Evolutionary conservation across 805 yeast species (phyloP).

Genomic region (Cyberlindnera euphorbiiphila): DNA sequence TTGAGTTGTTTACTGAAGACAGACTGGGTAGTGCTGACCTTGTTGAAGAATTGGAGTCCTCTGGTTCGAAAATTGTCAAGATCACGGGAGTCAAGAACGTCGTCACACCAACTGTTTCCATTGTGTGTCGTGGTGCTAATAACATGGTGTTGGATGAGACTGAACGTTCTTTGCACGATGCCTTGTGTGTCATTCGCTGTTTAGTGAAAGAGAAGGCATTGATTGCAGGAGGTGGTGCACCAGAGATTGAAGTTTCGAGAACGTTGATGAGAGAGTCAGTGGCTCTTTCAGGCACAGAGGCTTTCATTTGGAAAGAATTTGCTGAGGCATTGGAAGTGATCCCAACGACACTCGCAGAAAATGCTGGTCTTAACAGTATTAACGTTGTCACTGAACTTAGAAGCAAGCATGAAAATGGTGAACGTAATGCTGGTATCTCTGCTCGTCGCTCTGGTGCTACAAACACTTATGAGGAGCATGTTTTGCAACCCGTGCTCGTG

Average conservation of each 20-base stretch:
- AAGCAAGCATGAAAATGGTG: constrained; percentile 87
- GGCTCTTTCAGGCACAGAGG: constrained; percentile 87
- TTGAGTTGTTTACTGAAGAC: constrained; percentile 90
- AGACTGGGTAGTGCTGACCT: constrained; percentile 89
- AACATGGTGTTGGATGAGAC: constrained; percentile 88
- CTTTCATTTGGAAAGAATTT: constrained; percentile 45
- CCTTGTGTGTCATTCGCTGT: constrained; percentile 86
- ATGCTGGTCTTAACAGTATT: constrained; percentile 93
- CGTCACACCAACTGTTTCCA: constrained; percentile 80
- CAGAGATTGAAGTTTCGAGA: constrained; percentile 95
- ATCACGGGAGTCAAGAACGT: constrained; percentile 77
- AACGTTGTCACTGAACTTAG: constrained; percentile 89
- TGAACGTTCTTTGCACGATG: constrained; percentile 96
- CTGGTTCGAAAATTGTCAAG: constrained; percentile 68
- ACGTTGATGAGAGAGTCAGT: constrained; percentile 93
- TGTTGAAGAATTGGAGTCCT: constrained; percentile 63
- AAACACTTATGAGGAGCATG: constrained; percentile 89
- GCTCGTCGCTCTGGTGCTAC: constrained; percentile 92
- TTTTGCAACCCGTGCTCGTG: constrained; percentile 93
- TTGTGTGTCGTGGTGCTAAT: constrained; percentile 94
- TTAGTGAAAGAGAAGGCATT: constrained; percentile 84
- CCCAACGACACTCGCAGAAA: constrained; percentile 94
- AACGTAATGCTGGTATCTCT: constrained; percentile 90
- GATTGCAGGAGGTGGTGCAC: constrained; percentile 99
- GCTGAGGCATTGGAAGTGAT: constrained; percentile 91